Percentiles rank a stretch among this genome's conserved stretches.
Conservation (phyloP, 148 eudicot genomes). For the Rhododendron vialii region DNA sequence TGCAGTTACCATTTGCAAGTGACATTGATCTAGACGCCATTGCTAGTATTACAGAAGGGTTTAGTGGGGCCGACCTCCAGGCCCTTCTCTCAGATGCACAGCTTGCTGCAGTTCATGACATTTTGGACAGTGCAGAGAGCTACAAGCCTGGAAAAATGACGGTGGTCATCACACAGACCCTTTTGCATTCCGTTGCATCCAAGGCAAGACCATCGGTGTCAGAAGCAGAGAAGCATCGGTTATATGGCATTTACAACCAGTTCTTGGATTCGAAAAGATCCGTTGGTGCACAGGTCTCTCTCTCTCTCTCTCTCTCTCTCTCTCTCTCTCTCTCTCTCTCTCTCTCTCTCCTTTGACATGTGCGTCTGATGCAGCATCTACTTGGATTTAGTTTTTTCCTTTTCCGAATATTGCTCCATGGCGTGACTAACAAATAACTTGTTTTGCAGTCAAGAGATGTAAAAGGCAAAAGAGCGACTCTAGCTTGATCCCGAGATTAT, state of each 20-base stretch:
- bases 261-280: conserved; percentile 84
- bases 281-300: conserved; percentile 71
- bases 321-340: conserved; percentile 37
- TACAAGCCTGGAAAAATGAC: conserved; percentile 43
- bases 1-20: conserved; percentile 72
- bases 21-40: conserved; percentile 61
- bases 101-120: conserved; percentile 85
- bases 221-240: conserved; percentile 69
- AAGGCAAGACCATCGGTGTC: conserved; percentile 85
- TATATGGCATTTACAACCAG: conserved; percentile 72
- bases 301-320: conserved; percentile 1
- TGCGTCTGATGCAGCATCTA: background rate
- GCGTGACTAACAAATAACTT: conserved; percentile 9
- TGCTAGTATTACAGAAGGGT: conserved; percentile 80
- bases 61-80: conserved; percentile 99
- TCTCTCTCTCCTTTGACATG: conserved; percentile 13
- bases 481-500: conserved; percentile 37
- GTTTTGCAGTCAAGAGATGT: conserved; percentile 74
- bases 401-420: background rate
- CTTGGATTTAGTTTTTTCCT: background rate
- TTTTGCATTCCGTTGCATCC: conserved; percentile 62
- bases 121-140: conserved; percentile 46
- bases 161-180: conserved; percentile 48
- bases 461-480: conserved; percentile 90
- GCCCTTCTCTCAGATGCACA: conserved; percentile 96